A percentile compares a stretch with the other conserved stretches of the same genome.
These are phyloP conservation scores for Colletotrichum kahawae DNA, from an alignment of 2,329 filamentous ascomycete genomes.

Conservation along the genomic window DNA sequence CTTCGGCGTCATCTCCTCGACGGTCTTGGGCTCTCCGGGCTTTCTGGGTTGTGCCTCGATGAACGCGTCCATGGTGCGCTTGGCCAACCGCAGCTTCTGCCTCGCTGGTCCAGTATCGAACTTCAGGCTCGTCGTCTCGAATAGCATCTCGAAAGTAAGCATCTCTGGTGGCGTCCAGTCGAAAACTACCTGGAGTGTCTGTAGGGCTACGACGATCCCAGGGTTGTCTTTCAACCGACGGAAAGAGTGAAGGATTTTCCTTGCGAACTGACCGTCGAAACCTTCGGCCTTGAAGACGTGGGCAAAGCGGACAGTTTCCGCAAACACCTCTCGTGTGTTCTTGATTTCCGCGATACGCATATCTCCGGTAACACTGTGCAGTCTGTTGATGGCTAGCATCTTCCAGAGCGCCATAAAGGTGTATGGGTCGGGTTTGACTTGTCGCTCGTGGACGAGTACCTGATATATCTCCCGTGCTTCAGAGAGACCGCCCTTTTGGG, in stretches of 20 bases:
- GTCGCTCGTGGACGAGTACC: conserved; percentile 53
- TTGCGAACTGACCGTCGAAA: conserved; percentile 52
- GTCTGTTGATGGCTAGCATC: conserved; percentile 56
- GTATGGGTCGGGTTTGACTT: conserved; percentile 66
- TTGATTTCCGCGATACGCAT: conserved; percentile 33
- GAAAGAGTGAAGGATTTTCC: conserved; percentile 56
- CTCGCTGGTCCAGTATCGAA: conserved; percentile 46
- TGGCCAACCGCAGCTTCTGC: conserved; percentile 45
- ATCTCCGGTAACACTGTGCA: conserved; percentile 37
- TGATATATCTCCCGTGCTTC: conserved; percentile 62
- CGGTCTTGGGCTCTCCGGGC: conserved; percentile 32
- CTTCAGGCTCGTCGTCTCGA: conserved; percentile 48
- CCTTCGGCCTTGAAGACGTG: conserved; percentile 47
- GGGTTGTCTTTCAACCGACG: conserved; percentile 48
- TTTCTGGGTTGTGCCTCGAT: conserved; percentile 26
- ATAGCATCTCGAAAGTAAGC: conserved; percentile 50
- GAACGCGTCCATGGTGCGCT: conserved; percentile 43
- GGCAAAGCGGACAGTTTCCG: conserved; percentile 53
- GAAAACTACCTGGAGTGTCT: conserved; percentile 47
- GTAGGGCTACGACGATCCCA: conserved; percentile 51
- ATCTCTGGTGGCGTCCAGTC: conserved; percentile 49
- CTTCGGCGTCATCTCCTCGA: conserved; percentile 38
- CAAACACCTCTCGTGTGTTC: conserved; percentile 48
- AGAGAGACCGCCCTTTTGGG: conserved; percentile 61
- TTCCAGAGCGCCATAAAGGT: conserved; percentile 75